Base-by-base conservation (phyloP, 306 rosid species). In the Ochetophila trinervis region DNA sequence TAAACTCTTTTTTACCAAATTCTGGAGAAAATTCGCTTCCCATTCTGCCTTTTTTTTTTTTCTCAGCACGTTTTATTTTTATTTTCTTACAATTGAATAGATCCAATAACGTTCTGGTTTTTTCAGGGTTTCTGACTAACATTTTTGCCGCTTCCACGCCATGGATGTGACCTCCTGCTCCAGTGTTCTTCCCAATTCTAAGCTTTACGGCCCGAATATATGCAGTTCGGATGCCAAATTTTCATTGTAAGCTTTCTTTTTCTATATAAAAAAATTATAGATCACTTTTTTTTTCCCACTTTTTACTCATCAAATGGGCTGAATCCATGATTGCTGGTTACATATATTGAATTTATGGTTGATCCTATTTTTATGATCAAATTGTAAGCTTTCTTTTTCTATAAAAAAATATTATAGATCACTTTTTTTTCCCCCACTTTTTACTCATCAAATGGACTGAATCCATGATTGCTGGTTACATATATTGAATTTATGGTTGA, bases 141-240 rank as follows among this genome's bases (percentile, higher is more conserved):
- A 8, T 54, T 11, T 45, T 18, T 48, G 11, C 6, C 52, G 45
- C 22, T 70, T 27, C 16, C 35, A 54, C 69, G 61, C 75, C 67
- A 89, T 84, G 90, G 78, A 73, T 52, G 70, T 80, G 5, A 23
- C 73, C 12, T 56, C 85, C 2, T 53, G 67, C 77, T 78, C 85
- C 53, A 62, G 74, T 6, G 67, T 81, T 59, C 62, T 73, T 23
- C 62, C 79, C 57, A 63, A 63, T 2, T 34, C 66, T 56, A 66
- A 59, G 36, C 42, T 69, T 53, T 12, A 37, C 49, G 72, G 72
- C 61, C 69, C 81, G 44, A 35, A 37, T 20, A 36, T 59, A 21
- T 70, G 40, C 68, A 53, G 17, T 67, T 76, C 62, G 70, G 73
- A 72, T 79, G 83, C 27, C 17, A 54, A 58, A 8, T 17, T 76